Conservation (phyloP, 306 rosid species). For the Carpinus fangiana region DNA sequence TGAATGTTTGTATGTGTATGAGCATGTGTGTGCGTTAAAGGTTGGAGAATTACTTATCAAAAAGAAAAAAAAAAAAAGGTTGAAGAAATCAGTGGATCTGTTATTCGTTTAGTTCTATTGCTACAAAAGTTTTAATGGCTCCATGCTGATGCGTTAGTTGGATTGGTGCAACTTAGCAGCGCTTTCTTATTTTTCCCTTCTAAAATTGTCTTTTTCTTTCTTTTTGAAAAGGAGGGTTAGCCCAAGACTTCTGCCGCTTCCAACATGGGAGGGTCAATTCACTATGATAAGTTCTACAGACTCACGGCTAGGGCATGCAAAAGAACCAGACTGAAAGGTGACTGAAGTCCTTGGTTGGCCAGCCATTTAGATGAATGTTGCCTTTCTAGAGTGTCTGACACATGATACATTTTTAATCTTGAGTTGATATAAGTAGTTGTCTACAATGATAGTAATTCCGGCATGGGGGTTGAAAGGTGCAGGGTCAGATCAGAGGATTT, state of each 20-base stretch:
- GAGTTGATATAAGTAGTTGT: constrained; percentile 1
- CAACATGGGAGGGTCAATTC: constrained; percentile 42
- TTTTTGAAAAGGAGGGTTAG: constrained; percentile 37
- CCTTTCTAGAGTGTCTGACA: constrained; percentile 27
- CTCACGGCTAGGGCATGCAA: constrained; percentile 34
- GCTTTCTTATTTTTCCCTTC: constrained; percentile 26
- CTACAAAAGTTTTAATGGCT: constrained; percentile 7
- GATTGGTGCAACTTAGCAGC: constrained; percentile 35
- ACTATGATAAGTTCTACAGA: constrained; percentile 34
- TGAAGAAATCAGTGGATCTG: neutral
- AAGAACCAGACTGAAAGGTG: constrained; percentile 32
- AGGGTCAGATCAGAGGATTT: constrained; percentile 26
- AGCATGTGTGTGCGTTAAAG: constrained; percentile 8
- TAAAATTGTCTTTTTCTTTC: constrained; percentile 36
- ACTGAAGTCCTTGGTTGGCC: constrained; percentile 23
- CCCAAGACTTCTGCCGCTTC: constrained; percentile 44
- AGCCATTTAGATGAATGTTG: constrained; percentile 25
- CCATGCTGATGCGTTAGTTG: constrained; percentile 19
- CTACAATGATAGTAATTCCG: constrained; percentile 5
- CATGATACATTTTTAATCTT: constrained; percentile 12
- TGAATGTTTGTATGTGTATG: constrained; percentile 4
- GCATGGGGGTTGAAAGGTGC: constrained; percentile 22
- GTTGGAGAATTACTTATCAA: constrained; percentile 1
- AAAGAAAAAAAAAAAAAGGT: no score
- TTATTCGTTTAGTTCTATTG: constrained; percentile 11